Conservation (phyloP, 164 flowering plant species). For the Dillenia suffruticosa region DNA sequence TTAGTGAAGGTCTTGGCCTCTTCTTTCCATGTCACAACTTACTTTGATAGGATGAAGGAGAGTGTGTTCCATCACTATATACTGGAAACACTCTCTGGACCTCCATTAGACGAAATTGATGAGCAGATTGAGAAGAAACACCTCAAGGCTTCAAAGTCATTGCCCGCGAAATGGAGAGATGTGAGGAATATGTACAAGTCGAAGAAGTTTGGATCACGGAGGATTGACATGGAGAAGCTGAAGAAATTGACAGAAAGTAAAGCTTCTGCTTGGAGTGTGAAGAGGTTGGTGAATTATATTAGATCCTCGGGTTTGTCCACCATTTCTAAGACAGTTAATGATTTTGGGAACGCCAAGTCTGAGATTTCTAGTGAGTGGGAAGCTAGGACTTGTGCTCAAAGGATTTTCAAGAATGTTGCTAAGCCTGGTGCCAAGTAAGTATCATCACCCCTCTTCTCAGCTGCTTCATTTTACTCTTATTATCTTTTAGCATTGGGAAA, state of each 20-base stretch:
- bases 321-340: constrained; percentile 37
- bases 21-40: constrained; percentile 40
- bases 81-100: constrained; percentile 34
- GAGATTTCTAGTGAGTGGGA: constrained; percentile 56
- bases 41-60: constrained; percentile 48
- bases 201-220: constrained; percentile 21
- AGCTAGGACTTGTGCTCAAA: constrained; percentile 36
- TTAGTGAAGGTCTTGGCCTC: constrained; percentile 40
- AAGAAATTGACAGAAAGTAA: constrained; percentile 28
- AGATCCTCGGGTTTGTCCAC: constrained; percentile 37
- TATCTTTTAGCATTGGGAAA: no score
- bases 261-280: constrained; percentile 39
- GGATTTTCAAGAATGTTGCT: constrained; percentile 60
- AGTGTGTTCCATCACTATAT: constrained; percentile 39
- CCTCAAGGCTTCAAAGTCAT: neutral
- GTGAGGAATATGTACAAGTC: neutral
- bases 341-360: constrained; percentile 20
- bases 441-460: neutral
- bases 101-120: constrained; percentile 19
- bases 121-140: neutral
- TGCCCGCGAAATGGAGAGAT: constrained; percentile 16
- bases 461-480: neutral
- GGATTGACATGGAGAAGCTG: constrained; percentile 38
- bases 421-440: constrained; percentile 52
- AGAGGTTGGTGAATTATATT: constrained; percentile 29